Evolutionary conservation across 208 protist species (phyloP).

Genomic region (Kentomonas sorsogonicus): DNA sequence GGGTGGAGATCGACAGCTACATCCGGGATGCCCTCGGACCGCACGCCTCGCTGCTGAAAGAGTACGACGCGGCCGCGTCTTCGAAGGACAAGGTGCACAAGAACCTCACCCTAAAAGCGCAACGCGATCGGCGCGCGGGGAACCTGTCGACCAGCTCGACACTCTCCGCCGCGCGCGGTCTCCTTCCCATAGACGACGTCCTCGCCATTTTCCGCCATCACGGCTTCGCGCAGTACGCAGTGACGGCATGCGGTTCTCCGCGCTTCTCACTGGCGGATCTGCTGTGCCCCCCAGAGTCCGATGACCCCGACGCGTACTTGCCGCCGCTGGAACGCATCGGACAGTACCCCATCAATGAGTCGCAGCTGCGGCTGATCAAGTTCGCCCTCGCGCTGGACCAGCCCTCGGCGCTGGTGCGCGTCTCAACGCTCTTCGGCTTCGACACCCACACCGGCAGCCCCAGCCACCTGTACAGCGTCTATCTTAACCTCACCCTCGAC

Average conservation of each 20-base stretch:
- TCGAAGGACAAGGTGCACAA: not conserved
- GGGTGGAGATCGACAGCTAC: conserved; percentile 41
- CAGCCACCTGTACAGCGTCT: conserved; percentile 79
- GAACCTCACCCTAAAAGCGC: conserved; percentile 15
- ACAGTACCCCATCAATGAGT: conserved; percentile 38
- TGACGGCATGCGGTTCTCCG: conserved; percentile 60
- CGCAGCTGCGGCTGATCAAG: conserved; percentile 57
- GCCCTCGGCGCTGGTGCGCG: conserved; percentile 44
- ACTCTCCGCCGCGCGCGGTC: conserved; percentile 50
- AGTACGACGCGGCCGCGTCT: conserved; percentile 17
- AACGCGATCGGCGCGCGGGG: conserved; percentile 11
- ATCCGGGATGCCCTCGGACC: conserved; percentile 31
- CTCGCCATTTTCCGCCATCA: conserved; percentile 46
- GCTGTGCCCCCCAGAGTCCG: conserved; percentile 14
- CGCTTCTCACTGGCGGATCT: conserved; percentile 51
- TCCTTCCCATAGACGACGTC: conserved; percentile 49
- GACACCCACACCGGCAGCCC: conserved; percentile 44
- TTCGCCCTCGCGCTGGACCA: conserved; percentile 83
- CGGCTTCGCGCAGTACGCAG: conserved; percentile 72
- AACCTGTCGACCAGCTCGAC: conserved; percentile 11
- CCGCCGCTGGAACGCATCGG: conserved; percentile 42
- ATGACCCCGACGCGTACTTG: conserved; percentile 8
- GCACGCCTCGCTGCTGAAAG: conserved; percentile 37
- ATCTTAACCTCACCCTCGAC: conserved; percentile 64
- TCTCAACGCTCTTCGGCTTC: conserved; percentile 45